Base-by-base conservation (phyloP, 371 early-diverging fungal species). In the Mucor velutinosus region DNA sequence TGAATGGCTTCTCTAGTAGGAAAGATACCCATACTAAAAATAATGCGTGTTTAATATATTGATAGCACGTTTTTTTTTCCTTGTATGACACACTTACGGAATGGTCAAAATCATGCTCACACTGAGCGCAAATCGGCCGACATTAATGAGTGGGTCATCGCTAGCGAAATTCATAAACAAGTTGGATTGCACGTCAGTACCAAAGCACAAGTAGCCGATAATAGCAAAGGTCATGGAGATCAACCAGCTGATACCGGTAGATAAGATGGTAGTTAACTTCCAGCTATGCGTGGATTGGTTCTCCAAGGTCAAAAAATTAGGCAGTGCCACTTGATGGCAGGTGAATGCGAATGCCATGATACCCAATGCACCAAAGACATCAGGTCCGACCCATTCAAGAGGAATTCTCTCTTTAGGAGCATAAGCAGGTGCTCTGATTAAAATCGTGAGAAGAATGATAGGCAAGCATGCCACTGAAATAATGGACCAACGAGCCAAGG, bases 301-400 rank as follows among this genome's bases (percentile, higher is more conserved):
- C 30, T 73, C 58, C 57, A 85, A 72, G 6, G 86, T 76, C 53
- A 82, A 62, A 55, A 74, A 88, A 61, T 86, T 88, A 58, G 80
- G 75, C 58, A 87, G 86, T 7, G 87, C 86, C 7, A 85, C 84
- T 68, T 88, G 89, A 25, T 85, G 75, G 29, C 86, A 87, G 14
- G 86, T 78, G 66, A 88, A 86, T 0, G 86, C 89, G 76, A 88
- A 88, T 1, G 87, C 86, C 82, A 88, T 87, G 62, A 88, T 86
- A 30, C 86, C 87, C 21, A 87, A 68, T 1, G 85, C 86, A n/a
- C 87, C 79, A 60, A 83, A 79, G 8, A 87, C 70, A 61, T 86
- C 84, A 23, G 76, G 57, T 15, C 86, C 89, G 1, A 85, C 67
- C 64, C 76, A 75, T n/a, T 72, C 77, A 14, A 83, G 64, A 1